Percentiles rank a stretch among this genome's conserved stretches.
Evolutionary conservation across 768 basidiomycete genomes (phyloP).

Genomic region (Lactarius trivialis): DNA sequence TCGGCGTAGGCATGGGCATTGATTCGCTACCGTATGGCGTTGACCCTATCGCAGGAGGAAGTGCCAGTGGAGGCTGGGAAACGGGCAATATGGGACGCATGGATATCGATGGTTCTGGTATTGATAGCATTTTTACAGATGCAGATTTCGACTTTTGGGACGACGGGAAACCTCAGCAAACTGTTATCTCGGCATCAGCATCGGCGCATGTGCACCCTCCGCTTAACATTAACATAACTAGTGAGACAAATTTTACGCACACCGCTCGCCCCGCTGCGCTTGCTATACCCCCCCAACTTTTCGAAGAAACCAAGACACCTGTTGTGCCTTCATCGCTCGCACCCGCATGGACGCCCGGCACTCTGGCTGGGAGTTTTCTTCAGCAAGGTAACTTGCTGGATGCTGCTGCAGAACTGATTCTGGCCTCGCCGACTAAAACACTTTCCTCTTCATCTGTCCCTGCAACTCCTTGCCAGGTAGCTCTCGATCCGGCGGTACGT

Average conservation of each 20-base stretch:
- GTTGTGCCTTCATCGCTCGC: conserved; percentile 30
- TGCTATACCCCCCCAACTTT: conserved; percentile 31
- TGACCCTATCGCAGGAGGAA: conserved; percentile 32
- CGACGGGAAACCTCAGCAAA: conserved; percentile 34
- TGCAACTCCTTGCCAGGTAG: conserved; percentile 7
- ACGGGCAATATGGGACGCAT: conserved; percentile 26
- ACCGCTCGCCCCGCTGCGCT: conserved; percentile 31
- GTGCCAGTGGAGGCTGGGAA: conserved; percentile 25
- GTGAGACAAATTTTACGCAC: conserved; percentile 27
- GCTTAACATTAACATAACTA: conserved; percentile 21
- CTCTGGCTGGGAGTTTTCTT: conserved; percentile 14
- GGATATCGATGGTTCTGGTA: conserved; percentile 27
- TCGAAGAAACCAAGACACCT: conserved; percentile 26
- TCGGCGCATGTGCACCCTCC: conserved; percentile 22
- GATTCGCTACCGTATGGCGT: conserved; percentile 43
- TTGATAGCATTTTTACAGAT: conserved; percentile 55
- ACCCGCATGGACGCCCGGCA: conserved; percentile 29
- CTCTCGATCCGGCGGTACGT: conserved; percentile 23
- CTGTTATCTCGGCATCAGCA: conserved; percentile 25
- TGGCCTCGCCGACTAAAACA: conserved; percentile 47
- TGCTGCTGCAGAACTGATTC: conserved; percentile 37
- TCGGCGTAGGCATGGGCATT: conserved; percentile 32
- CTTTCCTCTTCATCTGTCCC: conserved; percentile 31
- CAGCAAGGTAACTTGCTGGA: conserved; percentile 25
- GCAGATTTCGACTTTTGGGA: conserved; percentile 90